phyloP scores from a whole-genome alignment of 2,329 filamentous ascomycete species.

The Apiospora phragmitis region DNA sequence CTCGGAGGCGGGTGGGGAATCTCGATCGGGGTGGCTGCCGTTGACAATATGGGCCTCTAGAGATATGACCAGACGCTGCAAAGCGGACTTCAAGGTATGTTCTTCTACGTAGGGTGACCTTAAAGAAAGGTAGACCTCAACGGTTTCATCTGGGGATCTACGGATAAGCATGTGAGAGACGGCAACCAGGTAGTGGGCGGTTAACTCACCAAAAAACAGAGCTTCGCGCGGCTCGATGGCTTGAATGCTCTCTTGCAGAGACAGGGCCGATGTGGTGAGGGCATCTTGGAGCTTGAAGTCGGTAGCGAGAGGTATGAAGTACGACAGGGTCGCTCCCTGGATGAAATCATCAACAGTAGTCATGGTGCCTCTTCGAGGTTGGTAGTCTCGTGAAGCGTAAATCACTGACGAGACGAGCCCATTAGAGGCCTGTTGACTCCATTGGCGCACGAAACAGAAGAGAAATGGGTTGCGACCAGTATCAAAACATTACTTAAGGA shows the following conservation, averaged over 20 bases:
- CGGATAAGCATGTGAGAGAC: conserved; percentile 47
- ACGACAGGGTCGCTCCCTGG: conserved; percentile 59
- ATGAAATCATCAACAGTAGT: conserved; percentile 49
- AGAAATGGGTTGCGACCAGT: background rate
- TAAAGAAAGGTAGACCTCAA: conserved; percentile 68
- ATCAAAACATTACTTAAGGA: background rate
- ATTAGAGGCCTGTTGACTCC: background rate
- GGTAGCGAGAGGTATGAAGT: conserved; percentile 60
- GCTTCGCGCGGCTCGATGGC: conserved; percentile 62
- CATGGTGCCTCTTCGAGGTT: conserved; percentile 24
- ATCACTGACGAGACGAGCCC: background rate
- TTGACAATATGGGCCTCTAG: conserved; percentile 68
- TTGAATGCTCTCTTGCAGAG: conserved; percentile 48
- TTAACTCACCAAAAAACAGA: conserved; percentile 69
- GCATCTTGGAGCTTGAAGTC: conserved; percentile 54
- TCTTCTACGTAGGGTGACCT: conserved; percentile 63
- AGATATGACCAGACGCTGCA: conserved; percentile 64
- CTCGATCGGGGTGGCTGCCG: conserved; percentile 49
- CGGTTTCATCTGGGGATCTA: conserved; percentile 68
- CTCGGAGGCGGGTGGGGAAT: conserved; percentile 53
- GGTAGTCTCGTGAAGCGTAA: background rate
- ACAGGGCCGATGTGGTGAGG: conserved; percentile 44
- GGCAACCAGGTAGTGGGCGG: conserved; percentile 27
- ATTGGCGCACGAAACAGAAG: background rate
- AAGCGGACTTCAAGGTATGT: conserved; percentile 54